Evolutionary conservation across 2,329 filamentous ascomycete species (phyloP).

Genomic region (Aspergillus aculeatus): DNA sequence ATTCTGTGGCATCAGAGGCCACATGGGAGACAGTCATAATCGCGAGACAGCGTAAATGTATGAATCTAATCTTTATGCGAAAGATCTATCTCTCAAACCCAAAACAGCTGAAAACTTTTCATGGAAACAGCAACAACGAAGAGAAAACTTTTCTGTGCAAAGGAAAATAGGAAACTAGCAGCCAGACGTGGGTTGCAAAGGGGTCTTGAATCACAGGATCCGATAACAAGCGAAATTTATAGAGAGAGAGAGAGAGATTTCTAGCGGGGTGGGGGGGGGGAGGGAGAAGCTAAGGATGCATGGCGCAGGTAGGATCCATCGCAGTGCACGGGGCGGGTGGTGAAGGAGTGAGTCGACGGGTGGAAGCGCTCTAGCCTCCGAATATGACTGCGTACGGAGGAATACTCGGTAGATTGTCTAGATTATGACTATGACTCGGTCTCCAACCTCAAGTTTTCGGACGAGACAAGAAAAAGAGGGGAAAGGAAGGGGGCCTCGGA

Average conservation of each 20-base stretch:
- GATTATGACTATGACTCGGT: too few species aligned
- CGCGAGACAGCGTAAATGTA: neutral
- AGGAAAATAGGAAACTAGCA: neutral
- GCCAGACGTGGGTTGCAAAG: neutral
- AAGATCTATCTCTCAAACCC: neutral
- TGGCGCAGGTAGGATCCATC: too few species aligned
- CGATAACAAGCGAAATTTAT: neutral
- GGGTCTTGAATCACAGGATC: neutral
- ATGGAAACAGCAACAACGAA: neutral
- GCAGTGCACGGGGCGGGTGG: too few species aligned
- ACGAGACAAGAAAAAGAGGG: neutral
- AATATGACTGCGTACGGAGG: too few species aligned
- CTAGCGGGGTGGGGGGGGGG: neutral
- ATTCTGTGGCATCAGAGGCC: neutral
- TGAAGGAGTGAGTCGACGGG: too few species aligned
- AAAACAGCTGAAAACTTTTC: neutral
- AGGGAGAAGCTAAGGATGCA: too few species aligned
- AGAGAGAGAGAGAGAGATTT: neutral
- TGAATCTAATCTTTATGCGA: neutral
- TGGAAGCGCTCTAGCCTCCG: too few species aligned
- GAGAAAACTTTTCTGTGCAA: neutral
- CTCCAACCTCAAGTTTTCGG: too few species aligned
- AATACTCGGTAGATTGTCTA: too few species aligned
- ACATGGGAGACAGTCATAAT: constrained; percentile 1
- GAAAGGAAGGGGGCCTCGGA: neutral